Evolutionary conservation across 768 basidiomycete genomes (phyloP), one percentile per base, ranked within the genome.

Genomic region (Hysterangium stoloniferum): DNA sequence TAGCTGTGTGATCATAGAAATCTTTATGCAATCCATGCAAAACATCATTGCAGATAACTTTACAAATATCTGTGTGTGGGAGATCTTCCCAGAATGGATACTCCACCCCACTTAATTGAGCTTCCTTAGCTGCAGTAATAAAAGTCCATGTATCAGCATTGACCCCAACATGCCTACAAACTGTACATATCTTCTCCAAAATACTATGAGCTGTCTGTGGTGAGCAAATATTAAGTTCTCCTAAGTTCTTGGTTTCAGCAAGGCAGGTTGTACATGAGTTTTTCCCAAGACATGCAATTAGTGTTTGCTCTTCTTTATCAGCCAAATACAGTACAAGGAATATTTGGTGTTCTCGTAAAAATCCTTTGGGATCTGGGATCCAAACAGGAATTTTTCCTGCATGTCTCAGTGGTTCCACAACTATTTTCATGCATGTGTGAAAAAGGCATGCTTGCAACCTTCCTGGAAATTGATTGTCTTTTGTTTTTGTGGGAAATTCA

Each of bases 401-500:
- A n/a, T n/a, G n/a, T n/a, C n/a, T n/a, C n/a, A n/a, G n/a, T n/a
- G n/a, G n/a, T 1, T 58, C 32, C 2, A 61, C 55, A 3, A 77
- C 57, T 2, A 19, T 13, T 0, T 35, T 9, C 67, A 68, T 71
- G 34, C 66, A 66, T 3, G 59, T 27, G 46, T 76, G 72, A 48
- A 74, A 74, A 0, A 72, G 54, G 0, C 28, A 49, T 62, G 54
- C 52, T 33, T 13, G 33, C 33, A 34, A 34, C 17, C 11, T 9
- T 34, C 33, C 33, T 34, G 12, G 53, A 42, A 42, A 57, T 15
- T 54, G 78, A 77, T 28, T 72, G 71, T 58, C 76, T 77, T 34
- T 34, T 3, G 74, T 74, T 33, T 76, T 76, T 66, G 55, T 55
- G 13, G 59, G 62, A 43, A 64, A 63, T 6, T 64, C 58, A 0